Evolutionary conservation across 139 green algal species (phyloP), one percentile per base, ranked within the genome.

Genomic region (Coccomyxa sp.): DNA sequence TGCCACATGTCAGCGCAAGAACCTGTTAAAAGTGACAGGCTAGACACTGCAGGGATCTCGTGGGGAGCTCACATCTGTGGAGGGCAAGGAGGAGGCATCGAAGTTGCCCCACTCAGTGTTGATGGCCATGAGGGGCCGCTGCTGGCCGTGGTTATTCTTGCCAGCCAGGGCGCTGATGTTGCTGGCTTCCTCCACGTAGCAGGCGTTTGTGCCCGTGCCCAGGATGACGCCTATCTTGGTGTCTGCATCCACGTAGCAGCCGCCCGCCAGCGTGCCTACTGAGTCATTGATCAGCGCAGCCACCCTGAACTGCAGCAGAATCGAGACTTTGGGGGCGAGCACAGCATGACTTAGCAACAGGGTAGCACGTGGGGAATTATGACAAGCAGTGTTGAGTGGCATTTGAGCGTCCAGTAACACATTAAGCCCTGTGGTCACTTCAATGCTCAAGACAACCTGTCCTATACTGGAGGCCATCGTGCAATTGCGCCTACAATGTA

Each of bases 41-140:
- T n/a, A n/a, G n/a, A n/a, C n/a, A n/a, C n/a, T n/a, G n/a, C n/a
- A n/a, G n/a, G n/a, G n/a, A n/a, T n/a, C n/a, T n/a, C n/a, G n/a
- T 12, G 44, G 44, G 12, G 44, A 16, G 64, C 64, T 34, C 18
- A 34, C 64, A 22, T 71, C 24, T 10, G 64, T 71, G 64, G 75
- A 69, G 0, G 90, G 91, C 81, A 83, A 35, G 10, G 34, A 9
- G 94, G 76, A 29, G 9, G 64, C 84, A 14, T 77, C 72, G 68
- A 95, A 96, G 68, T 92, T 89, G 16, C 89, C 93, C 95, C 94
- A 98, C 85, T 98, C 94, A 31, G 70, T 92, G 84, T 95, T 95
- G 75, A 95, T 81, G 10, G 91, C 83, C 84, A 89, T 92, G 16
- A 29, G 36, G 33, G 14, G 33, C 12, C 29, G n/a, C 24, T 29